Evolutionary conservation across 345 rosid species (phyloP).

Genomic region (Populus ilicifolia): DNA sequence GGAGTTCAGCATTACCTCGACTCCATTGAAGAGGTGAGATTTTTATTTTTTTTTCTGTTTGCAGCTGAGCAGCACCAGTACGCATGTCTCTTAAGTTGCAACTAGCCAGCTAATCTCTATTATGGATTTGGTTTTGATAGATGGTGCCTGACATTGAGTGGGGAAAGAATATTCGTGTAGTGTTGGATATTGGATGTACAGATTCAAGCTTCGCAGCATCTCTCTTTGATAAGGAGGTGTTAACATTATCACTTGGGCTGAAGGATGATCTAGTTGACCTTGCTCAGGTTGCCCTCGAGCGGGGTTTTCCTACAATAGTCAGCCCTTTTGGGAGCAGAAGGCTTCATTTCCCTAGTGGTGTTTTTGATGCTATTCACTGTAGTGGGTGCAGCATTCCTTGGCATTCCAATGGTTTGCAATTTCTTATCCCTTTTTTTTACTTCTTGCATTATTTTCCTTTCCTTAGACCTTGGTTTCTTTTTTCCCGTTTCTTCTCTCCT

Average conservation of each 20-base stretch:
- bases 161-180: slow-evolving; percentile 93
- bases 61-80: neutral
- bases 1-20: slow-evolving; percentile 87
- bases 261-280: slow-evolving; percentile 90
- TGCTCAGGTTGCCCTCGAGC: slow-evolving; percentile 84
- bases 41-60: slow-evolving; percentile 5
- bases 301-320: slow-evolving; percentile 77
- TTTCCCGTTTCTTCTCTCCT: neutral
- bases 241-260: slow-evolving; percentile 72
- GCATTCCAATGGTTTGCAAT: slow-evolving; percentile 68
- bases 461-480: neutral
- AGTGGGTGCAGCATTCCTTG: slow-evolving; percentile 70
- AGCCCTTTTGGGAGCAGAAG: slow-evolving; percentile 70
- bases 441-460: neutral
- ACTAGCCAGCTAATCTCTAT: neutral
- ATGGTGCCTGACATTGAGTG: slow-evolving; percentile 99
- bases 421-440: neutral
- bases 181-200: slow-evolving; percentile 74
- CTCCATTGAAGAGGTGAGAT: slow-evolving; percentile 81
- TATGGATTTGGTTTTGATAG: slow-evolving; percentile 48
- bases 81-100: too few species aligned
- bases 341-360: slow-evolving; percentile 89
- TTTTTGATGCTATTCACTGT: slow-evolving; percentile 89
- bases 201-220: slow-evolving; percentile 74
- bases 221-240: slow-evolving; percentile 72